Evolutionary conservation across 371 early-diverging fungal genomes (phyloP).

Genomic region (Mucor racemosus): DNA sequence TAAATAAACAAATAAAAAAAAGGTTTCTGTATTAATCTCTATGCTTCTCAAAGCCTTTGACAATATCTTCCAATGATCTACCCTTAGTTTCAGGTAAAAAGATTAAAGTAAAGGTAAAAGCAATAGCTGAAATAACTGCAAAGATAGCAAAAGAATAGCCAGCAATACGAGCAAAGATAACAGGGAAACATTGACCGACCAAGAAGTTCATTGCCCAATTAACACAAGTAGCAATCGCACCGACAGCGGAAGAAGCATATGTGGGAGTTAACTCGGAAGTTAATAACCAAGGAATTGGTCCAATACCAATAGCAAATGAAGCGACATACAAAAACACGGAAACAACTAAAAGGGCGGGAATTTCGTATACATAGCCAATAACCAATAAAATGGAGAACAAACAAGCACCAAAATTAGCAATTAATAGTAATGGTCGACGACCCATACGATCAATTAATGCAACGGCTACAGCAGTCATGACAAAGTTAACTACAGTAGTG

Average conservation of each 20-base stretch:
- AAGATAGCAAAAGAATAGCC: slow-evolving; percentile 33
- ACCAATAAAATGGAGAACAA: slow-evolving; percentile 62
- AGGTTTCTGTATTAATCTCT: background rate
- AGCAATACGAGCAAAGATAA: slow-evolving; percentile 20
- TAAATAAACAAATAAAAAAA: background rate
- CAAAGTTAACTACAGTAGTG: slow-evolving; percentile 66
- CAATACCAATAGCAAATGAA: slow-evolving; percentile 84
- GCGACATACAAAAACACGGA: slow-evolving; percentile 82
- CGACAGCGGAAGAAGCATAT: slow-evolving; percentile 62
- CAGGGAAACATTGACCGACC: slow-evolving; percentile 30
- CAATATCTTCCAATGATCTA: slow-evolving; percentile 66
- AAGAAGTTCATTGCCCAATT: slow-evolving; percentile 62
- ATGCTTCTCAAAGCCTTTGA: slow-evolving; percentile 1
- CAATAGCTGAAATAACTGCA: slow-evolving; percentile 28
- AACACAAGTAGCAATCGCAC: slow-evolving; percentile 57
- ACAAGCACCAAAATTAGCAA: slow-evolving; percentile 63
- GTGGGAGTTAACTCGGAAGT: slow-evolving; percentile 75
- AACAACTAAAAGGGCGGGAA: slow-evolving; percentile 60
- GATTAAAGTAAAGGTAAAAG: slow-evolving; percentile 37
- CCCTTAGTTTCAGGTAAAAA: slow-evolving; percentile 86
- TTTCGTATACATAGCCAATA: slow-evolving; percentile 51
- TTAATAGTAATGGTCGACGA: slow-evolving; percentile 72
- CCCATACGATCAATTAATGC: slow-evolving; percentile 75
- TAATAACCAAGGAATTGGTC: slow-evolving; percentile 84
- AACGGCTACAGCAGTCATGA: slow-evolving; percentile 58